phyloP scores from a whole-genome alignment of 202 grass and related monocot species.

The Bolboschoenoplectus hybrid region DNA sequence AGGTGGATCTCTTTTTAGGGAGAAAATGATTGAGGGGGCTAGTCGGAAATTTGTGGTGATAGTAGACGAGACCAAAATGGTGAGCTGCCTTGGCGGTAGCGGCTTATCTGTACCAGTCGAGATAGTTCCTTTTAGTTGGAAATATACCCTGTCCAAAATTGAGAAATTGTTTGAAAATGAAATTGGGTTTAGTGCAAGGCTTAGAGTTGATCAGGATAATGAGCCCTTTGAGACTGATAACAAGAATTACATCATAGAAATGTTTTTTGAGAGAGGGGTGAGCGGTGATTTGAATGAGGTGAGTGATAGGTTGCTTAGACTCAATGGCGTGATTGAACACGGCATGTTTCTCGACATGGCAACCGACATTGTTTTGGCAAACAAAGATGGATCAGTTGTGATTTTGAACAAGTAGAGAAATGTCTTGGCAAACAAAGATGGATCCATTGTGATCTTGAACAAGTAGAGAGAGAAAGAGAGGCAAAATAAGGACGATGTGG shows the following conservation, averaged over 20 bases:
- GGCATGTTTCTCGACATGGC: conserved; percentile 86
- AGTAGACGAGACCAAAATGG: conserved; percentile 86
- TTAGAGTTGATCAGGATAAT: conserved; percentile 47
- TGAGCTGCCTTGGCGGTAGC: conserved; percentile 55
- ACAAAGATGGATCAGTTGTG: conserved; percentile 54
- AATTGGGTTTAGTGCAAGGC: conserved; percentile 56
- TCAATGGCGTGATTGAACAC: conserved; percentile 82
- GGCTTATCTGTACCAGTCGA: conserved; percentile 69
- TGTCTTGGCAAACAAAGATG: conserved; percentile 70
- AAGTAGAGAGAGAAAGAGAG: background rate
- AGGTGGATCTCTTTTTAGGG: conserved; percentile 78
- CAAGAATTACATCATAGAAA: conserved; percentile 77
- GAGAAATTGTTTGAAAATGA: conserved; percentile 56
- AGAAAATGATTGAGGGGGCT: conserved; percentile 82
- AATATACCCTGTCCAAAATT: conserved; percentile 49
- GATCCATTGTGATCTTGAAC: conserved; percentile 28
- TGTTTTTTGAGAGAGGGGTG: conserved; percentile 72
- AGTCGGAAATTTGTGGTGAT: conserved; percentile 63
- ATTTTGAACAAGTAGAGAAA: conserved; percentile 48
- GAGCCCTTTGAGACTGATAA: conserved; percentile 69
- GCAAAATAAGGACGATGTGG: background rate
- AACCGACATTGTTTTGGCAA: conserved; percentile 63
- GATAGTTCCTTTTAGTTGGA: conserved; percentile 67
- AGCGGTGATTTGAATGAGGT: conserved; percentile 56
- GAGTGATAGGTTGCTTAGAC: conserved; percentile 64